phyloP scores from a whole-genome alignment of 75 land plant genomes.

The Pseudotsuga menziesii region DNA sequence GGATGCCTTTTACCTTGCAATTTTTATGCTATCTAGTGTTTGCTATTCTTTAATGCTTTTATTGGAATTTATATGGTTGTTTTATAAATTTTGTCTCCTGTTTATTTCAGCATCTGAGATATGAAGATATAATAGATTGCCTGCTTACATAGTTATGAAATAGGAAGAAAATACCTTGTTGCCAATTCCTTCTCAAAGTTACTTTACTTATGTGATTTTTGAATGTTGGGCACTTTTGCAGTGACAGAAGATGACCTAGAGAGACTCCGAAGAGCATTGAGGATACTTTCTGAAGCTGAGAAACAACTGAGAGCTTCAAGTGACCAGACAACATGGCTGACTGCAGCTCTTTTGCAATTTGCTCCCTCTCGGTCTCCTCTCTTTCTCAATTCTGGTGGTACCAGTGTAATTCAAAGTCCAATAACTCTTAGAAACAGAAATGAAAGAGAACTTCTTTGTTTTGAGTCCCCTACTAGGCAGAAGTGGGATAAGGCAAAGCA shows the following conservation, averaged over 20 bases:
- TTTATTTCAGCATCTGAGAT: background rate
- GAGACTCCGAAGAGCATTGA: conserved; percentile 30
- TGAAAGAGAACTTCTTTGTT: conserved; percentile 17
- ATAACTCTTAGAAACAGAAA: conserved; percentile 6
- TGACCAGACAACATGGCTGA: conserved; percentile 36
- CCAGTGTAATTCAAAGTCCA: conserved; percentile 32
- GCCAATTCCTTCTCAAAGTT: background rate
- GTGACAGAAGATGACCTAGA: conserved; percentile 29
- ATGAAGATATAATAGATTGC: no score
- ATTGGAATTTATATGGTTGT: background rate
- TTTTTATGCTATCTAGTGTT: background rate
- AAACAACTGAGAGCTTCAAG: conserved; percentile 35
- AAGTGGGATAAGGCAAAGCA: conserved; percentile 16
- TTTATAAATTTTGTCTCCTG: background rate
- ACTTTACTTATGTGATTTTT: background rate
- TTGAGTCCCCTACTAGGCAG: conserved; percentile 9
- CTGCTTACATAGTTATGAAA: conserved; percentile 1
- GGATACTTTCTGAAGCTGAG: conserved; percentile 39
- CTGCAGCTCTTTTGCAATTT: conserved; percentile 39
- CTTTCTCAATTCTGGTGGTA: conserved; percentile 24
- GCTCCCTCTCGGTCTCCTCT: conserved; percentile 23
- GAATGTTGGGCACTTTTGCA: conserved; percentile 3
- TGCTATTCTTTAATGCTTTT: background rate
- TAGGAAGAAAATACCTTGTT: background rate
- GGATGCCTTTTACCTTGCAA: background rate